phyloP scores from a whole-genome alignment of 768 basidiomycete species.

The Solioccasus polychromus region DNA sequence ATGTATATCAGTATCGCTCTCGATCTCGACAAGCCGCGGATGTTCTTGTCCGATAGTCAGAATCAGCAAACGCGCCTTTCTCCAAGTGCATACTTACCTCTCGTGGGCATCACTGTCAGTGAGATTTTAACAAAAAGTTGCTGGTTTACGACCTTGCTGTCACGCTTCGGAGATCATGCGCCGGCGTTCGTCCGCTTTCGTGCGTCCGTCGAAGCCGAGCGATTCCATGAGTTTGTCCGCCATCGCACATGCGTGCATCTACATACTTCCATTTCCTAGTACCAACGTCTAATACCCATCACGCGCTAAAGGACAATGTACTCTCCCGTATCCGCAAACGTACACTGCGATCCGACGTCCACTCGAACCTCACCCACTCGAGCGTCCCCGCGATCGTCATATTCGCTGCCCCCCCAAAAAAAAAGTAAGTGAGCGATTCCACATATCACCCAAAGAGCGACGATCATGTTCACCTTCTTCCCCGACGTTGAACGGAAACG shows the following conservation, averaged over 20 bases:
- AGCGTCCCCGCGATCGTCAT: slow-evolving; percentile 64
- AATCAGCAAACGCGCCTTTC: too few relatives aligned
- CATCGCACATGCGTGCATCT: too few relatives aligned
- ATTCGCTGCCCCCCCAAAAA: slow-evolving; percentile 35
- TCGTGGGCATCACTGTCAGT: too few relatives aligned
- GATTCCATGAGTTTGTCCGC: too few relatives aligned
- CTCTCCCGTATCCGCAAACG: slow-evolving; percentile 79
- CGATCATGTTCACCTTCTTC: slow-evolving; percentile 60
- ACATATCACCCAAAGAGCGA: neutral
- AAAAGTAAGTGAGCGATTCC: neutral
- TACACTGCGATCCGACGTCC: slow-evolving; percentile 82
- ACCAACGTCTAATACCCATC: too few relatives aligned
- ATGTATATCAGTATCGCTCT: neutral
- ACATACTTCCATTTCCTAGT: too few relatives aligned
- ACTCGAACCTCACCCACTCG: slow-evolving; percentile 76
- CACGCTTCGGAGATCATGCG: too few relatives aligned
- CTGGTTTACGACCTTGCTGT: too few relatives aligned
- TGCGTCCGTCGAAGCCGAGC: too few relatives aligned
- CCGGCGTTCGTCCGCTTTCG: too few relatives aligned
- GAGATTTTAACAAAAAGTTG: too few relatives aligned
- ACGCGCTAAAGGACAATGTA: slow-evolving; percentile 83
- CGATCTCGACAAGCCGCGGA: neutral
- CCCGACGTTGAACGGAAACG: slow-evolving; percentile 79
- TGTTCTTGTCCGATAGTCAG: neutral
- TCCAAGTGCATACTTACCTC: too few relatives aligned